Percentiles rank a stretch among this genome's conserved stretches.
phyloP scores from a whole-genome alignment of 352 stramenopile genomes.

The Pythium phragmiticola region DNA sequence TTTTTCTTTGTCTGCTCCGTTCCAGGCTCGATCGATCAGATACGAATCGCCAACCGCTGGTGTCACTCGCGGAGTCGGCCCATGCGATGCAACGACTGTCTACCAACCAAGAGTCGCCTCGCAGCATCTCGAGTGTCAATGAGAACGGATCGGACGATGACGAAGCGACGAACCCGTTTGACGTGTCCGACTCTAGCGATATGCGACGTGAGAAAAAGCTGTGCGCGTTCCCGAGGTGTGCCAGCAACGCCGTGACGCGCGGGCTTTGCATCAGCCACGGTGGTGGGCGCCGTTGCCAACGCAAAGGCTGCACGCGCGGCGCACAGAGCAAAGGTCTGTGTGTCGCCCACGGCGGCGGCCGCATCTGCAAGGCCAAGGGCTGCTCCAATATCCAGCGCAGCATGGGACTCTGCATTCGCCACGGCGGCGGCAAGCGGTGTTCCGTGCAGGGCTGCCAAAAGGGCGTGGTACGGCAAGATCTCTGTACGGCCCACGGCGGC shows the following conservation, averaged over 20 bases:
- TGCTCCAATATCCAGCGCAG: slow-evolving; percentile 87
- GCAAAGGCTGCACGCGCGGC: slow-evolving; percentile 77
- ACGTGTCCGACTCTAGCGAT: slow-evolving; percentile 17
- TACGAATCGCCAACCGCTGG: slow-evolving; percentile 32
- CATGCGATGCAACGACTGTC: slow-evolving; percentile 48
- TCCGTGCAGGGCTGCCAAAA: slow-evolving; percentile 77
- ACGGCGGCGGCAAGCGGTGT: slow-evolving; percentile 55
- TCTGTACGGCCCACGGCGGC: slow-evolving; percentile 85
- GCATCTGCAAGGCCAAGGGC: slow-evolving; percentile 74
- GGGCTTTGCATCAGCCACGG: slow-evolving; percentile 83
- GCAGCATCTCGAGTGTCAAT: slow-evolving; percentile 14
- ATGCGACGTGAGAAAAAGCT: slow-evolving; percentile 73
- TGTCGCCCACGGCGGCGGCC: slow-evolving; percentile 78
- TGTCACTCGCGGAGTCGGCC: slow-evolving; percentile 58
- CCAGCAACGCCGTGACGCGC: slow-evolving; percentile 76
- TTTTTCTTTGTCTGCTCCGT: too few relatives aligned
- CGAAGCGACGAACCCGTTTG: slow-evolving; percentile 19
- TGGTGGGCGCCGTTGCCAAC: slow-evolving; percentile 75
- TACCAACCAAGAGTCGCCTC: slow-evolving; percentile 17
- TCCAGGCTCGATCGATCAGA: slow-evolving; percentile 13
- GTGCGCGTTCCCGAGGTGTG: slow-evolving; percentile 67
- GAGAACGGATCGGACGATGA: slow-evolving; percentile 14
- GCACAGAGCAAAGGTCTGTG: slow-evolving; percentile 83
- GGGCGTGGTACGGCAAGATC: slow-evolving; percentile 80
- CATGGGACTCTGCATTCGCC: slow-evolving; percentile 73